Conservation (phyloP, 306 rosid genomes). For the Pachyrhizus erosus region DNA sequence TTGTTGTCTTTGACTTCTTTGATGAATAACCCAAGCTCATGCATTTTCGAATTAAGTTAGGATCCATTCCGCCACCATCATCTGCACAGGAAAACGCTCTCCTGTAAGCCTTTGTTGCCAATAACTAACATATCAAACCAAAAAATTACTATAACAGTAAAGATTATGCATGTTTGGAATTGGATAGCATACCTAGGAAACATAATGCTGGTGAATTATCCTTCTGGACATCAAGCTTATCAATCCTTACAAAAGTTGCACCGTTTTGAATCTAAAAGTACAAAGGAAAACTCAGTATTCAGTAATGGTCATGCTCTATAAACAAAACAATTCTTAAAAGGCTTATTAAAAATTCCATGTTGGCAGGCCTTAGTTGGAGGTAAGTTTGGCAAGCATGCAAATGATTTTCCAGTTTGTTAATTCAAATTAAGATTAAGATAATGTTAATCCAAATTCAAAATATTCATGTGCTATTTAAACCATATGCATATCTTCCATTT, state of each 20-base stretch:
- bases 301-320: conserved; percentile 32
- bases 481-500: not conserved
- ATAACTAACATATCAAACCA: conserved; percentile 25
- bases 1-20: conserved; percentile 88
- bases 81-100: conserved; percentile 59
- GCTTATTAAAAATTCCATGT: not conserved
- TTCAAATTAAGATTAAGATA: conserved; percentile 5
- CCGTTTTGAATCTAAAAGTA: conserved; percentile 76
- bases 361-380: conserved; percentile 8
- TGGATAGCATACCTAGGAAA: conserved; percentile 65
- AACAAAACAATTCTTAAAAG: conserved; percentile 16
- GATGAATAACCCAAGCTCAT: conserved; percentile 98
- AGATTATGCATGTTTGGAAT: conserved; percentile 27
- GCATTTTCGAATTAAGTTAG: conserved; percentile 78
- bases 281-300: conserved; percentile 31
- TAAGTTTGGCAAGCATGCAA: conserved; percentile 21
- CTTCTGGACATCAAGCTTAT: conserved; percentile 72
- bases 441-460: conserved; percentile 13
- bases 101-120: conserved; percentile 18
- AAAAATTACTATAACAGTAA: conserved; percentile 15
- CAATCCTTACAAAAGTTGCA: conserved; percentile 86
- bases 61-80: conserved; percentile 97
- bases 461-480: not conserved
- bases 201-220: conserved; percentile 90
- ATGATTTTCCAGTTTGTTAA: conserved; percentile 6